Conservation (phyloP, 352 stramenopile genomes). For the Paralagenidium karlingii region DNA sequence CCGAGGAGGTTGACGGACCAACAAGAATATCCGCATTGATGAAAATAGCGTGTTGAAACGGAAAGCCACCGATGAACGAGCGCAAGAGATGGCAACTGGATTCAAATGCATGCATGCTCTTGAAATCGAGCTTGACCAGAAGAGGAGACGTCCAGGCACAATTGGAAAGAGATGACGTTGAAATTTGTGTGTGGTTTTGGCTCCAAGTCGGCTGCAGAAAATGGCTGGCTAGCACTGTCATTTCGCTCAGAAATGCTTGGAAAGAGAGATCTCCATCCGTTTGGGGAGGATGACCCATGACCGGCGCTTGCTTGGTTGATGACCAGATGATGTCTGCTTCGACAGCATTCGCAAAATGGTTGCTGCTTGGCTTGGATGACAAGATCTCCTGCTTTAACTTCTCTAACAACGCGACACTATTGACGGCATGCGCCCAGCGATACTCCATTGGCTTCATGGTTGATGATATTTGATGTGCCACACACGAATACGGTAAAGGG, state of each 20-base stretch:
- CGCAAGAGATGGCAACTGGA: slow-evolving; percentile 14
- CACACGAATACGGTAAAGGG: no score
- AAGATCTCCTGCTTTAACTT: slow-evolving; percentile 17
- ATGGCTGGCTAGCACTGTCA: slow-evolving; percentile 16
- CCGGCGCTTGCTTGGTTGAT: slow-evolving; percentile 19
- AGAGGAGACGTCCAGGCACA: slow-evolving; percentile 13
- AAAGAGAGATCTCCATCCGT: slow-evolving; percentile 38
- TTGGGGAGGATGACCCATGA: slow-evolving; percentile 60
- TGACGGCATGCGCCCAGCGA: slow-evolving; percentile 55
- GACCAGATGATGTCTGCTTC: slow-evolving; percentile 67
- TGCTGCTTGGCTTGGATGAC: slow-evolving; percentile 6
- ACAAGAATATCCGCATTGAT: slow-evolving; percentile 59
- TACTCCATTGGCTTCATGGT: slow-evolving; percentile 35
- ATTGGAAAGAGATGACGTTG: not conserved
- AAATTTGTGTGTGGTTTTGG: not conserved
- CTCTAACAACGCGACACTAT: slow-evolving; percentile 21
- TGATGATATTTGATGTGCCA: no score
- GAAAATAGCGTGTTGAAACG: slow-evolving; percentile 37
- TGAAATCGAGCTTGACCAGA: slow-evolving; percentile 69
- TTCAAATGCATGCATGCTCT: slow-evolving; percentile 36
- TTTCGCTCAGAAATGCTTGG: slow-evolving; percentile 23
- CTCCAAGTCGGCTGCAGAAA: not conserved
- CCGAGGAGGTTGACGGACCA: slow-evolving; percentile 19
- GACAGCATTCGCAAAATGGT: slow-evolving; percentile 30
- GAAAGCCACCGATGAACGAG: slow-evolving; percentile 25